These are phyloP conservation scores for Leccinum incarnatum DNA, from an alignment of 768 basidiomycete species.

Conservation along the genomic window DNA sequence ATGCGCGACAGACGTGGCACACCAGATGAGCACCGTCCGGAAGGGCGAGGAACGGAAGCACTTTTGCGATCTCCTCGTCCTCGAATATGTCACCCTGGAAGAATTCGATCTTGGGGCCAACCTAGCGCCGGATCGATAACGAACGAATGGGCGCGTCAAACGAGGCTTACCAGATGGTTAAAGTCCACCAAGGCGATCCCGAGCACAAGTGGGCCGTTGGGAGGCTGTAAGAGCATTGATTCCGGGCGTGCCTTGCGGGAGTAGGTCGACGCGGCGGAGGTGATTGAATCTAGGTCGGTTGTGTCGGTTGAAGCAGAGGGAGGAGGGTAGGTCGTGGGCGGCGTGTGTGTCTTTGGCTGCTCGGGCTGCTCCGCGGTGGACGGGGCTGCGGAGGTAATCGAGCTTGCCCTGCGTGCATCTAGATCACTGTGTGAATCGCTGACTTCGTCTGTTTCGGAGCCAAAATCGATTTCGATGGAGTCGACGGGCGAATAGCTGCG, in stretches of 20 bases:
- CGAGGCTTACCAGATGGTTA: conserved; percentile 75
- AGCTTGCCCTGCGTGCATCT: conserved; percentile 40
- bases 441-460: conserved; percentile 51
- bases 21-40: conserved; percentile 97
- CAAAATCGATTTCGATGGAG: conserved; percentile 52
- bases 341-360: conserved; percentile 32
- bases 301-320: conserved; percentile 38
- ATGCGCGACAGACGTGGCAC: conserved; percentile 5
- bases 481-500: conserved; percentile 45
- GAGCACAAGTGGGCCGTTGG: conserved; percentile 59
- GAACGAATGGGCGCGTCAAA: conserved; percentile 4
- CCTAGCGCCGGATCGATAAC: conserved; percentile 41
- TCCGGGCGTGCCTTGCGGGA: conserved; percentile 74
- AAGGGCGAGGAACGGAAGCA: conserved; percentile 92
- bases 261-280: conserved; percentile 56
- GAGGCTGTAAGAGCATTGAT: conserved; percentile 64
- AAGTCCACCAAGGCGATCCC: conserved; percentile 95
- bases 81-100: conserved; percentile 74
- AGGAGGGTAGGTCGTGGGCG: conserved; percentile 46
- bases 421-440: conserved; percentile 45
- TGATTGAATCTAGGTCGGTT: conserved; percentile 54
- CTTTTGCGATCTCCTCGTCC: conserved; percentile 80
- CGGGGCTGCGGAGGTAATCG: conserved; percentile 50
- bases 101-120: conserved; percentile 91
- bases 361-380: conserved; percentile 41